Conservation (phyloP, 1,139 yeast genomes). For the Suhomyces kunorum region DNA sequence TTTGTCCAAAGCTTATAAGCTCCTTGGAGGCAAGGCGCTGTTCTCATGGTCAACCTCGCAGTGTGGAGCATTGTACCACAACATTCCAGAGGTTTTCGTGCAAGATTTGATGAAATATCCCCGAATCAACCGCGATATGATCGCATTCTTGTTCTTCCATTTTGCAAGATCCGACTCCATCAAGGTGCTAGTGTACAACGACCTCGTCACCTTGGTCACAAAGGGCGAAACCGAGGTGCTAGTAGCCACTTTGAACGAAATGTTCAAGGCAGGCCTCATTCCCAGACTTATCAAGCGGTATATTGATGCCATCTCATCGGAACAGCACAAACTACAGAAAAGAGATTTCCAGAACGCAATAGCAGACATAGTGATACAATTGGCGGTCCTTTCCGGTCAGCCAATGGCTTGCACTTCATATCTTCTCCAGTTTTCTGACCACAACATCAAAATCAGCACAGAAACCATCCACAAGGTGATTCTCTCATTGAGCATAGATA, state of each 20-base stretch:
- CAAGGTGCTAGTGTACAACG: conserved; percentile 23
- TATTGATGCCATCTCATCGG: neutral
- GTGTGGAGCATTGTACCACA: conserved; percentile 21
- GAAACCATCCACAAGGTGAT: conserved; percentile 11
- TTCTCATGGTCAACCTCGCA: conserved; percentile 19
- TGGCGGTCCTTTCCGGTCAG: conserved; percentile 23
- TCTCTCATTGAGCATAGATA: conserved; percentile 13
- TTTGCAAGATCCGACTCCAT: conserved; percentile 24
- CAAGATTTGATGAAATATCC: conserved; percentile 26
- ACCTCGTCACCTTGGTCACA: conserved; percentile 18
- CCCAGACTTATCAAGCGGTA: conserved; percentile 1
- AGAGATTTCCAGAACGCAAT: conserved; percentile 1
- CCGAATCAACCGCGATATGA: conserved; percentile 20
- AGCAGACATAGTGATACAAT: conserved; percentile 12
- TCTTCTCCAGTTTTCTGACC: conserved; percentile 7
- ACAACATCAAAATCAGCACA: conserved; percentile 4
- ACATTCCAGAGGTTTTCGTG: conserved; percentile 15
- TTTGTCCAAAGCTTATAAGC: conserved; percentile 19
- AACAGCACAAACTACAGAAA: neutral
- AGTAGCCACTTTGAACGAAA: conserved; percentile 7
- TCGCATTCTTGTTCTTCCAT: conserved; percentile 18
- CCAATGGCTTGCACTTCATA: conserved; percentile 26
- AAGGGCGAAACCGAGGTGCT: conserved; percentile 13
- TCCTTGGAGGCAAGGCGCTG: conserved; percentile 16
- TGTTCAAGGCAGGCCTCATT: conserved; percentile 5